These are phyloP conservation scores for Hypoxylon rubiginosum DNA, from an alignment of 2,329 filamentous ascomycete genomes.

Conservation along the genomic window DNA sequence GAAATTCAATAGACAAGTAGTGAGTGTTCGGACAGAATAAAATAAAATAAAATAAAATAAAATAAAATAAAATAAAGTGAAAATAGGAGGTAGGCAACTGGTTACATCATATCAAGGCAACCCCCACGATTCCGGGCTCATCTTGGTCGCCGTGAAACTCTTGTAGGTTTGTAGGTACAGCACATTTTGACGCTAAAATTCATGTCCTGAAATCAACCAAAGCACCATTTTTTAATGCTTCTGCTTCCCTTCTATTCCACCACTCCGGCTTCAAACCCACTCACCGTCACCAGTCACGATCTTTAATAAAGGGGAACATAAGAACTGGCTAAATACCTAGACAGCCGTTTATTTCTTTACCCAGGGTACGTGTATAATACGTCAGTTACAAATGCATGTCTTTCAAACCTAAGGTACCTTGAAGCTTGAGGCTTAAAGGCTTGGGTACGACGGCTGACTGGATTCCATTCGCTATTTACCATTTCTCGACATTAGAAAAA, in stretches of 20 bases:
- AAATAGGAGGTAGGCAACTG: background rate
- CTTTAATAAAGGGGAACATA: background rate
- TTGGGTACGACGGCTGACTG: background rate
- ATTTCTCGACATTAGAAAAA: background rate
- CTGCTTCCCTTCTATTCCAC: background rate
- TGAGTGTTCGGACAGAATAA: too few species aligned
- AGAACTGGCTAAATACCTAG: background rate
- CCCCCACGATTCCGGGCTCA: slow-evolving; percentile 4
- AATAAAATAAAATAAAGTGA: background rate
- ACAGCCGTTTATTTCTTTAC: background rate
- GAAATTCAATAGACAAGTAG: background rate
- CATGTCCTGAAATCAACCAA: background rate
- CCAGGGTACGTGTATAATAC: background rate
- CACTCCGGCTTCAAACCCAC: background rate
- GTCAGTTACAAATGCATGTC: background rate
- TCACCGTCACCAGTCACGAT: slow-evolving; percentile 5
- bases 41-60: background rate
- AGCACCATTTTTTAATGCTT: background rate
- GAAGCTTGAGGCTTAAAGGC: background rate
- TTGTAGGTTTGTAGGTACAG: background rate
- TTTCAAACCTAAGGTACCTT: slow-evolving; percentile 6
- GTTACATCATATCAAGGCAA: background rate
- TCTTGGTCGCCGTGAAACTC: background rate
- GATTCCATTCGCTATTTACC: background rate
- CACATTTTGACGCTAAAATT: slow-evolving; percentile 31